Evolutionary conservation across 371 early-diverging fungal genomes (phyloP).

Genomic region (Rhizopus sp.): DNA sequence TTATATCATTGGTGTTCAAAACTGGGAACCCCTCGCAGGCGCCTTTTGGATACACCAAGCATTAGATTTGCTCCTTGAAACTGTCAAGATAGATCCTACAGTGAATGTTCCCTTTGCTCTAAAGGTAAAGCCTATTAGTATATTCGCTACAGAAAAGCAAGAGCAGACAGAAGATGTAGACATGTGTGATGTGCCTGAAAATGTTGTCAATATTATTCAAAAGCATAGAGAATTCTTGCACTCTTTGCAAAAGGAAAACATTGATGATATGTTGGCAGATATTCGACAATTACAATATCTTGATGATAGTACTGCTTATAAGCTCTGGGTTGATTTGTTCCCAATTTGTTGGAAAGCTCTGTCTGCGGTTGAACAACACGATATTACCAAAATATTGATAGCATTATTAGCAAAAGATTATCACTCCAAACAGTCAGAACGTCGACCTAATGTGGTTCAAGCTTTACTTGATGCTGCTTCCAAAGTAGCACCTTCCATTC

Average conservation of each 20-base stretch:
- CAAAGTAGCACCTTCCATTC: conserved; percentile 67
- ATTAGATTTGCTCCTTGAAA: conserved; percentile 81
- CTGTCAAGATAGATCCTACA: conserved; percentile 48
- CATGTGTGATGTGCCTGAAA: conserved; percentile 17
- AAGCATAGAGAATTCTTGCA: conserved; percentile 64
- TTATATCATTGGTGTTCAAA: conserved; percentile 92
- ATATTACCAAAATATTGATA: conserved; percentile 80
- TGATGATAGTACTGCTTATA: conserved; percentile 68
- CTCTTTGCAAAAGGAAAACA: conserved; percentile 54
- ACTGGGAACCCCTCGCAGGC: conserved; percentile 88
- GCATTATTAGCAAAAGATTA: conserved; percentile 89
- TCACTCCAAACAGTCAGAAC: conserved; percentile 79
- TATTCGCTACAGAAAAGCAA: conserved; percentile 27
- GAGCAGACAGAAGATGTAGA: conserved; percentile 6
- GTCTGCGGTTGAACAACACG: conserved; percentile 74
- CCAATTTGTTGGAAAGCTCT: conserved; percentile 82
- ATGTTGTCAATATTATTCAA: conserved; percentile 38
- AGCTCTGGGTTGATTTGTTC: conserved; percentile 87
- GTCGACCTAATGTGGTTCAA: conserved; percentile 93
- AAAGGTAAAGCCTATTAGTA: conserved; percentile 54
- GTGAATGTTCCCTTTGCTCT: conserved; percentile 46
- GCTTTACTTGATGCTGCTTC: conserved; percentile 85
- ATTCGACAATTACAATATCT: conserved; percentile 74
- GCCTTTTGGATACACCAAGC: conserved; percentile 95
- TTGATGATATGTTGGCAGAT: conserved; percentile 52